Conservation (phyloP, 257 asterid genomes). For the Cruciata laevipes region DNA sequence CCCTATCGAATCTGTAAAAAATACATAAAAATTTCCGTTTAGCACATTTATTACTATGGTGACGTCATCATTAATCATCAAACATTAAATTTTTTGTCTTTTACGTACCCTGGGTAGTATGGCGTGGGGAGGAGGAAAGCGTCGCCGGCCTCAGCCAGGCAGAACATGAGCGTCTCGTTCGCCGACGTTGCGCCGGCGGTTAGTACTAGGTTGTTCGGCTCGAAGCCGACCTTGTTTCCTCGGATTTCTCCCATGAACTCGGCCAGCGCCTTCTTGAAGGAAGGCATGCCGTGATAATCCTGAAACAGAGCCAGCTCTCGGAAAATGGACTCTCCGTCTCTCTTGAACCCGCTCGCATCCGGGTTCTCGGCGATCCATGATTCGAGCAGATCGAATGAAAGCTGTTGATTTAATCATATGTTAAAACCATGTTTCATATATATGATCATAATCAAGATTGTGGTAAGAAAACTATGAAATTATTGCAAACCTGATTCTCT, state of each 20-base stretch:
- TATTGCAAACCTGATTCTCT: slow-evolving; percentile 32
- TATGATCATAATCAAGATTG: background rate
- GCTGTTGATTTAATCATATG: slow-evolving; percentile 14
- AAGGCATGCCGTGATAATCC: slow-evolving; percentile 36
- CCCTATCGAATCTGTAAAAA: slow-evolving; percentile 74
- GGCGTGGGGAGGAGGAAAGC: slow-evolving; percentile 72
- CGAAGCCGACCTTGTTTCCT: slow-evolving; percentile 53
- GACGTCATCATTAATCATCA: background rate
- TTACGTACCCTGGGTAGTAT: slow-evolving; percentile 67
- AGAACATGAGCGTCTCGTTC: slow-evolving; percentile 58
- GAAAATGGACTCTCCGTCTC: slow-evolving; percentile 29
- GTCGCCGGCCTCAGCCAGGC: slow-evolving; percentile 68
- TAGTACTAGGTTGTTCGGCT: slow-evolving; percentile 47
- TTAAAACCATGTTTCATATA: background rate
- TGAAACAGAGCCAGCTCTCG: slow-evolving; percentile 35
- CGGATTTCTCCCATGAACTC: slow-evolving; percentile 65
- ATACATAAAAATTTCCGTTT: too few relatives aligned
- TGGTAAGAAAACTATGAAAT: background rate
- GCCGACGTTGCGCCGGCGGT: slow-evolving; percentile 83
- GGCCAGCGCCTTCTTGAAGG: slow-evolving; percentile 39
- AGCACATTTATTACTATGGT: background rate
- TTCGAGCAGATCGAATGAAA: slow-evolving; percentile 33
- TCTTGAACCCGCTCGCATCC: slow-evolving; percentile 23
- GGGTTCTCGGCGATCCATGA: slow-evolving; percentile 33
- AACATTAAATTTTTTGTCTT: background rate